These are phyloP conservation scores for Lodderomyces jiufengensis DNA, from an alignment of 1,139 yeast species.

Conservation along the genomic window DNA sequence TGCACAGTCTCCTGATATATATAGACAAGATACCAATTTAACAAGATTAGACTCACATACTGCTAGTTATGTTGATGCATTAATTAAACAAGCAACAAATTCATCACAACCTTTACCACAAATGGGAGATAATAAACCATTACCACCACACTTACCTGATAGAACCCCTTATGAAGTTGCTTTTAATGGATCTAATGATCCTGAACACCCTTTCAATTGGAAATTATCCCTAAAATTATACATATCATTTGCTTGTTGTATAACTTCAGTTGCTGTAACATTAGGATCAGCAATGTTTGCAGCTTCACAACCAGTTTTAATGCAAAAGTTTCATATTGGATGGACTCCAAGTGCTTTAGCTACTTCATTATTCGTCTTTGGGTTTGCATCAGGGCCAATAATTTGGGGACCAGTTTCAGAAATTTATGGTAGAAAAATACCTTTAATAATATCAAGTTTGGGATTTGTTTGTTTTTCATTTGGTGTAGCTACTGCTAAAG, in stretches of 20 bases:
- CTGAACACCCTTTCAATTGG: constrained; percentile 48
- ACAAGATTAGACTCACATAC: no score
- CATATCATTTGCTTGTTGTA: constrained; percentile 24
- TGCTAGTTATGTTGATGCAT: background rate
- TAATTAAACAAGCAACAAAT: background rate
- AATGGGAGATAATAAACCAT: constrained; percentile 37
- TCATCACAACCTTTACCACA: constrained; percentile 23
- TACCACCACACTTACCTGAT: constrained; percentile 31
- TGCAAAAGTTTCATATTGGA: constrained; percentile 28
- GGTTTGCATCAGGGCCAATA: constrained; percentile 43
- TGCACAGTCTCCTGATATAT: no score
- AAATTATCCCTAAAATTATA: constrained; percentile 25
- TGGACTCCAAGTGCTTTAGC: constrained; percentile 32
- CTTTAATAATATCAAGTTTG: constrained; percentile 26
- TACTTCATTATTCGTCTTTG: constrained; percentile 41
- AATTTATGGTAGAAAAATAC: constrained; percentile 33
- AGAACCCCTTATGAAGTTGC: constrained; percentile 31
- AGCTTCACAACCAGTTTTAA: constrained; percentile 22
- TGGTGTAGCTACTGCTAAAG: constrained; percentile 37
- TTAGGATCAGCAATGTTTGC: constrained; percentile 44
- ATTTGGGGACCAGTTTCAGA: constrained; percentile 42
- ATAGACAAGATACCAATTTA: no score
- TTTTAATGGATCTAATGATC: constrained; percentile 50
- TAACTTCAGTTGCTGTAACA: constrained; percentile 39
- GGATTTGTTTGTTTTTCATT: constrained; percentile 34